Base-by-base conservation (phyloP, 106 monocot genomes). In the Apostasia shenzhenica region DNA sequence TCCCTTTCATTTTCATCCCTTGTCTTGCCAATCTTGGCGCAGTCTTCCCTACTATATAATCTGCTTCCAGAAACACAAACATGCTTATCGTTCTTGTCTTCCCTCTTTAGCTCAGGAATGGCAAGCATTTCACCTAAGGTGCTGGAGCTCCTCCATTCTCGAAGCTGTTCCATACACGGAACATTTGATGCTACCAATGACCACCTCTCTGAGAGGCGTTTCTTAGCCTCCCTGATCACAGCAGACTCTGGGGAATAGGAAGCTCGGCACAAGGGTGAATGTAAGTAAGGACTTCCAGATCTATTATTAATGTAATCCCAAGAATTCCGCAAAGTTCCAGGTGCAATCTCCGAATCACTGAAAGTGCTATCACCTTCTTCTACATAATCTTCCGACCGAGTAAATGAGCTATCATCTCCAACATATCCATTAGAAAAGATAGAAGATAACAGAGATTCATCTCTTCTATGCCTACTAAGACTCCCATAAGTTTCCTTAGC, bases 141-240 rank as follows among this genome's bases (percentile, higher is more conserved):
- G 49, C 82, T 80, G 14, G 80, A 80, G 66, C 82, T 82, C 60
- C 73, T 75, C 58, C 11, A 13, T 39, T 61, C 47, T 47, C 60
- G 72, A n/a, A 14, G 53, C 55, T 80, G 59, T 72, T 80, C 84
- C 58, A 72, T 69, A 79, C 41, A 52, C 38, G 52, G 51, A 61
- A 46, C 77, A 57, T 69, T 77, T 14, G 81, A 73, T 63, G 73
- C 13, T 5, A 82, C 59, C 61, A 64, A n/a, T 39, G 70, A 74
- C 89, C 82, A 85, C 51, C 89, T 83, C 73, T 83, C 89, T 44
- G 82, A 85, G n/a, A 90, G 66, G 54, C 85, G 62, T 61, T 71
- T 90, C 76, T 83, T 90, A 8, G 89, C 89, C 71, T 85, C 85
- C 76, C 69, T 80, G 59, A 80, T 71, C 2, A 85, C 85, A 46